Base-by-base conservation (phyloP, 73 alveolate species). In the Blepharisma stoltei region DNA sequence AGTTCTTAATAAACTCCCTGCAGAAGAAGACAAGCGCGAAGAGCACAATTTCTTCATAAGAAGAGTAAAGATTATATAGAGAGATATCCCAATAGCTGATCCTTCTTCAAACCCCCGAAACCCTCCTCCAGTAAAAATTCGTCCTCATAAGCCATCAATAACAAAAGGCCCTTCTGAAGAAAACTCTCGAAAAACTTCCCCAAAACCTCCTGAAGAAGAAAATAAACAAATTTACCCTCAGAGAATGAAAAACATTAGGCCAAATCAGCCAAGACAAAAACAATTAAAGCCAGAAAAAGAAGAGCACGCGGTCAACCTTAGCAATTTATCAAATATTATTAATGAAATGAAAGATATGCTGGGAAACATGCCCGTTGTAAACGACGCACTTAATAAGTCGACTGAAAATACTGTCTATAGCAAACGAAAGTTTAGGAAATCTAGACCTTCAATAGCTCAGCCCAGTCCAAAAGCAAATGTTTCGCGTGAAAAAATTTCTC, bases 1-100 rank as follows among this genome's bases (percentile, higher is more conserved):
- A 14, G 27, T 14, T 52, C 23, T 52, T 14, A 11, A 52, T 14
- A 52, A 20, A 52, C 66, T 20, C 23, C n/a, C 27, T 52, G 23
- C n/a, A 20, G 66, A 52, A 14, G 66, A 52, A 52, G 66, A 11
- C 23, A 52, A 52, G 23, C n/a, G 66, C n/a, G 23, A 11, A 14
- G 66, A 52, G 66, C 66, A 52, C 27, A 52, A 52, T 52, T 52
- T 52, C 4, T 52, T 52, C 23, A 52, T 52, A 52, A 52, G 66
- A 52, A 52, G 66, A 52, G 66, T 52, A 52, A 14, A 52, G 23
- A 14, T 52, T 52, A 52, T 52, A 1, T 52, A 52, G 66, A 11
- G 66, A 14, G 66, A 20, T 3, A 32, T 32, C 41, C 41, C 0
- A 32, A 32, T 32, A 32, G 41, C 41, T 32, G 41, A 32, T 32